Conservation (phyloP, 208 protist genomes). For the Phytomonas francai region DNA sequence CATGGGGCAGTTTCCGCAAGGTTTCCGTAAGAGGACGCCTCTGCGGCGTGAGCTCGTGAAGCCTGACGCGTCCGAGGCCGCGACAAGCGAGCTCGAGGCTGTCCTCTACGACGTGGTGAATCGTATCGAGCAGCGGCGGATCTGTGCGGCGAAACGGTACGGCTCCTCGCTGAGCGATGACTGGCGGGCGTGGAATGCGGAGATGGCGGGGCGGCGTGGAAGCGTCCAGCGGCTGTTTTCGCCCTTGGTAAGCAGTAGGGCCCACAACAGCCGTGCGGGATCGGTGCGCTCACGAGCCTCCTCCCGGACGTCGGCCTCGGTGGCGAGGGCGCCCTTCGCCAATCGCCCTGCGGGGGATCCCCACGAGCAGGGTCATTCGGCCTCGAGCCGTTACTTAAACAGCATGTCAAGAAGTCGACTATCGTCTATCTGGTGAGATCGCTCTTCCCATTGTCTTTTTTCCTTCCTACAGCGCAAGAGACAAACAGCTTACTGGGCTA, state of each 20-base stretch:
- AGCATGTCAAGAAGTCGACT: neutral
- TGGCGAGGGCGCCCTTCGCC: neutral
- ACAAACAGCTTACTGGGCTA: neutral
- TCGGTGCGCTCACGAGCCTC: slow-evolving; percentile 3
- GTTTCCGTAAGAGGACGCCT: neutral
- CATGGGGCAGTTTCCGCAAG: neutral
- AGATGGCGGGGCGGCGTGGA: neutral
- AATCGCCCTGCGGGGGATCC: neutral
- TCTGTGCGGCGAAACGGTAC: neutral
- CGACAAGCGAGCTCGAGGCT: neutral
- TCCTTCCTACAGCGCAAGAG: neutral
- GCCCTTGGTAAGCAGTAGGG: neutral
- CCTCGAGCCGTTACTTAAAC: neutral
- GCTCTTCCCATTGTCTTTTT: neutral
- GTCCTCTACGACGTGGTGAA: neutral
- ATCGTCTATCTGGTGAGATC: neutral
- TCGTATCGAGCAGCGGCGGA: slow-evolving; percentile 3
- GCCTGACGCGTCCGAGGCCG: neutral
- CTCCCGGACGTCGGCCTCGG: neutral
- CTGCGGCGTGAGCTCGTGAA: neutral
- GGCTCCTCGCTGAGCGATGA: neutral
- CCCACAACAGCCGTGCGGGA: neutral
- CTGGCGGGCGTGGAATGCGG: neutral
- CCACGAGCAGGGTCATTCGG: neutral
- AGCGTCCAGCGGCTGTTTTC: neutral